phyloP scores from a whole-genome alignment of 2,329 filamentous ascomycete species.

The Cladorrhinum sp. region DNA sequence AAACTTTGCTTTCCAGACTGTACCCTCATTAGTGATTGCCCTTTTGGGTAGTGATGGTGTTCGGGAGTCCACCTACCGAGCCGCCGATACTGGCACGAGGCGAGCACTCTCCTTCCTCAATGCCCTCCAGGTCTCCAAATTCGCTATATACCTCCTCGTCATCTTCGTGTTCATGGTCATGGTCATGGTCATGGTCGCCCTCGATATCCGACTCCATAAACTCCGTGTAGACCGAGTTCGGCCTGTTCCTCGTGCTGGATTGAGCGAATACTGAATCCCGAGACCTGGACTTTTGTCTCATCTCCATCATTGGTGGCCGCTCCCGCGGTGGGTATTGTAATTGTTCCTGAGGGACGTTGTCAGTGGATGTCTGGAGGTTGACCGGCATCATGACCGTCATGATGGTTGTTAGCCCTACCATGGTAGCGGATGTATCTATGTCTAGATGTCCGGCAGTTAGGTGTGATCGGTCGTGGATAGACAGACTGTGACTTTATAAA shows the following conservation, averaged over 20 bases:
- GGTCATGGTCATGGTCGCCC: slow-evolving; percentile 62
- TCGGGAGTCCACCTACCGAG: slow-evolving; percentile 55
- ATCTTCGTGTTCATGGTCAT: slow-evolving; percentile 46
- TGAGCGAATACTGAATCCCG: slow-evolving; percentile 59
- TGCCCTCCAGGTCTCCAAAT: slow-evolving; percentile 47
- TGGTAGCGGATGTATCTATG: slow-evolving; percentile 5
- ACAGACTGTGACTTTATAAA: background rate
- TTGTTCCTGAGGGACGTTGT: slow-evolving; percentile 22
- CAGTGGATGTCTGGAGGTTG: slow-evolving; percentile 11
- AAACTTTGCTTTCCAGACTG: slow-evolving; percentile 69
- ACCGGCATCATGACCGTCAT: background rate
- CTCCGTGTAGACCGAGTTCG: slow-evolving; percentile 69
- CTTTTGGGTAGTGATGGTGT: background rate
- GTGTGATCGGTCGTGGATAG: slow-evolving; percentile 30
- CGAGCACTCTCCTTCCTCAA: slow-evolving; percentile 60
- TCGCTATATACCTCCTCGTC: slow-evolving; percentile 62
- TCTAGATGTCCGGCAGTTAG: slow-evolving; percentile 1
- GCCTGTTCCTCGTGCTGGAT: slow-evolving; percentile 51
- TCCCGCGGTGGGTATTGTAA: slow-evolving; percentile 34
- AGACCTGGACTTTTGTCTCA: slow-evolving; percentile 49
- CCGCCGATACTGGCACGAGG: slow-evolving; percentile 61
- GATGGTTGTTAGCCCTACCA: slow-evolving; percentile 15
- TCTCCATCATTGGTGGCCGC: slow-evolving; percentile 43
- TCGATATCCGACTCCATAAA: slow-evolving; percentile 74
- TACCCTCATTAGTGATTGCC: slow-evolving; percentile 18